phyloP scores from a whole-genome alignment of 129 eudicot species.

The Tagetes erecta region DNA sequence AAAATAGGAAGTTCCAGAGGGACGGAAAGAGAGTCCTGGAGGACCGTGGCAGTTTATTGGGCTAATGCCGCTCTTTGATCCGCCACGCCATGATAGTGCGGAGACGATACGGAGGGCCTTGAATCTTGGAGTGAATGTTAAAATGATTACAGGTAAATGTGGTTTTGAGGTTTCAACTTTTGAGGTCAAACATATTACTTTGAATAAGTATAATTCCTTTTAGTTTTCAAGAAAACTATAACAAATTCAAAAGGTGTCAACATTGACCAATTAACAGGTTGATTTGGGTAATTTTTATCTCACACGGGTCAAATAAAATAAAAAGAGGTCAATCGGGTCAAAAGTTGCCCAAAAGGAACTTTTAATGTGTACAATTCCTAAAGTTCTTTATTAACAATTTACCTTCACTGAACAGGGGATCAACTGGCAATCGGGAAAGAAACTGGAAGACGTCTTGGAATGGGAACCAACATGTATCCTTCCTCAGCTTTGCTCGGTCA shows the following conservation, averaged over 20 bases:
- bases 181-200: not conserved
- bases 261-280: not conserved
- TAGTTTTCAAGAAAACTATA: not conserved
- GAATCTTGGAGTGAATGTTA: slow-evolving; percentile 95
- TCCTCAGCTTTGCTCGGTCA: slow-evolving; percentile 96
- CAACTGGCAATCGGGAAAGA: slow-evolving; percentile 97
- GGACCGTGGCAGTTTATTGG: slow-evolving; percentile 99
- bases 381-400: not conserved
- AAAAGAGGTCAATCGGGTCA: not conserved
- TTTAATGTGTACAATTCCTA: not conserved
- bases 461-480: slow-evolving; percentile 99
- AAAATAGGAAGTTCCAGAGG: slow-evolving; percentile 92
- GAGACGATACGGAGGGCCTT: slow-evolving; percentile 95
- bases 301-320: not conserved
- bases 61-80: slow-evolving; percentile 95
- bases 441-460: slow-evolving; percentile 97
- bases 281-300: not conserved
- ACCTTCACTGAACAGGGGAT: slow-evolving; percentile 57
- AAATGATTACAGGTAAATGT: slow-evolving; percentile 87
- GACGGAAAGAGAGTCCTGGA: slow-evolving; percentile 91
- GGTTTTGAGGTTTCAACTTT: not conserved
- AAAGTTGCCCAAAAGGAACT: not conserved
- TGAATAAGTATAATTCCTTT: not conserved
- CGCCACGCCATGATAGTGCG: slow-evolving; percentile 99
- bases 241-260: not conserved